Evolutionary conservation across 805 yeast species (phyloP).

Genomic region (Starmerella floricola): DNA sequence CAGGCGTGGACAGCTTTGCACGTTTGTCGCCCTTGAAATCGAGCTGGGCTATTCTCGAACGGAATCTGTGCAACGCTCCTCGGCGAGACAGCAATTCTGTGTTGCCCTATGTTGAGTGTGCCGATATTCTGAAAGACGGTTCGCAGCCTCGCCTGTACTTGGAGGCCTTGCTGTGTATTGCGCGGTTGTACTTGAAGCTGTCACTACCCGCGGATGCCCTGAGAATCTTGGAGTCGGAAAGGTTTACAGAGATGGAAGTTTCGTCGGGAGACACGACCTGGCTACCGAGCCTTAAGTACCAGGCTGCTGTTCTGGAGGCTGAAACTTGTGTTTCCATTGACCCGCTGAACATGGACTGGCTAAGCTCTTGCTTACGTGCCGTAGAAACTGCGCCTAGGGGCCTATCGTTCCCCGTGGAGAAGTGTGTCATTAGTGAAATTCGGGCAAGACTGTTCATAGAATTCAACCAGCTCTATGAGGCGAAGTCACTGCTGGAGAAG

Average conservation of each 20-base stretch:
- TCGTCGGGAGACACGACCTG: neutral
- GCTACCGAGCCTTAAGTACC: neutral
- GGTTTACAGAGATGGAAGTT: too few species aligned
- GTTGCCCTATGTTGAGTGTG: neutral
- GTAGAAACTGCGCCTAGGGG: neutral
- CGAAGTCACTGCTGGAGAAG: neutral
- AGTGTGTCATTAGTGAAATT: neutral
- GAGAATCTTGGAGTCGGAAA: too few species aligned
- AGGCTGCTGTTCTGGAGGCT: neutral
- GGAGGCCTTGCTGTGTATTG: too few species aligned
- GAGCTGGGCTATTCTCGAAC: neutral
- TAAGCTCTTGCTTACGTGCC: neutral
- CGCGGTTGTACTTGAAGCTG: too few species aligned
- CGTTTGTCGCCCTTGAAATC: neutral
- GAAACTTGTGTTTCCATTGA: neutral
- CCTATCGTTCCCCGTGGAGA: neutral
- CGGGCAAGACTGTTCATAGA: neutral
- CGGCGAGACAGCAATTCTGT: neutral
- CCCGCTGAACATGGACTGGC: neutral
- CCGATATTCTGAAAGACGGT: neutral
- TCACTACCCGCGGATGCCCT: too few species aligned
- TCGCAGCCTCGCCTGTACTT: too few species aligned
- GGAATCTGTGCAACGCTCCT: neutral
- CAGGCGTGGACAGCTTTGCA: conserved; percentile 1
- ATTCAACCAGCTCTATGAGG: neutral